Conservation (phyloP, 2,329 filamentous ascomycete genomes). For the Verticillium dahliae region DNA sequence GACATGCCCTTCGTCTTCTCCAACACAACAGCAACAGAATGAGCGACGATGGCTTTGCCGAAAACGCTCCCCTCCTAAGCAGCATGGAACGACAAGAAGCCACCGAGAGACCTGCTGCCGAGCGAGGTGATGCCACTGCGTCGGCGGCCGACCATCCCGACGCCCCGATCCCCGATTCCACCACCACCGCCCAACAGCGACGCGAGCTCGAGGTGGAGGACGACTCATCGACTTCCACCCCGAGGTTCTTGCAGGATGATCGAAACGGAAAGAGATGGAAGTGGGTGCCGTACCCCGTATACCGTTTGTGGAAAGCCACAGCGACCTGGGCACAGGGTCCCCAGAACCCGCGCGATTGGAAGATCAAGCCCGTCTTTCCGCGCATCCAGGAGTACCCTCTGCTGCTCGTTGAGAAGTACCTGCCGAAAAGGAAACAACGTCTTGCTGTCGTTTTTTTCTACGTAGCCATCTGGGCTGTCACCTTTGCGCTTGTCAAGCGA, state of each 20-base stretch:
- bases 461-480: constrained; percentile 61
- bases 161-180: constrained; percentile 29
- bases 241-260: constrained; percentile 52
- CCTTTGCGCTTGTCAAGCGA: constrained; percentile 63
- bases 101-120: constrained; percentile 12
- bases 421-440: constrained; percentile 54
- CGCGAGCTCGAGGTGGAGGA: constrained; percentile 41
- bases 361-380: constrained; percentile 57
- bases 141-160: constrained; percentile 28
- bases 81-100: constrained; percentile 23
- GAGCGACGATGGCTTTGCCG: constrained; percentile 23
- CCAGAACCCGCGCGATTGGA: constrained; percentile 39
- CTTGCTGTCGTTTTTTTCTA: constrained; percentile 52
- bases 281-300: constrained; percentile 53
- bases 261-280: constrained; percentile 36
- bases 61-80: constrained; percentile 32
- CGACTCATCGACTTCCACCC: constrained; percentile 39
- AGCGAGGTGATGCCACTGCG: constrained; percentile 6
- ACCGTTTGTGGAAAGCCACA: constrained; percentile 34
- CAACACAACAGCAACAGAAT: constrained; percentile 15
- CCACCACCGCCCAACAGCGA: constrained; percentile 16
- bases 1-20: constrained; percentile 7
- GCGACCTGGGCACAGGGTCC: constrained; percentile 51
- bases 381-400: constrained; percentile 61
- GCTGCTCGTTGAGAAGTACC: constrained; percentile 52